Conservation (phyloP, 164 flowering plant species). For the Kingdonia uniflora region DNA sequence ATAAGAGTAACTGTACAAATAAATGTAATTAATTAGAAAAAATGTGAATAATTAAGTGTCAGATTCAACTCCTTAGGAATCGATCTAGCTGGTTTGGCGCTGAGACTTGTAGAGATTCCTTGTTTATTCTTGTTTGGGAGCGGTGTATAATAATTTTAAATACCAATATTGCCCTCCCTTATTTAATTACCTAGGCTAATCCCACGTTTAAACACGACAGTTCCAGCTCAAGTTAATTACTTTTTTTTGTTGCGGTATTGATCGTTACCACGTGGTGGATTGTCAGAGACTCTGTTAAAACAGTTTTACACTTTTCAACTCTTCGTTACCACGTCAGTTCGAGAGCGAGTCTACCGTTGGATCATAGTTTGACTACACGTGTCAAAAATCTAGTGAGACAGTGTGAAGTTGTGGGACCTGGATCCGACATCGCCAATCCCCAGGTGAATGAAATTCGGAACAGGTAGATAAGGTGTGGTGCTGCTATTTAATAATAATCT, state of each 20-base stretch:
- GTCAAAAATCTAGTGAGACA: slow-evolving; percentile 9
- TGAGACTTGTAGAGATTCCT: slow-evolving; percentile 25
- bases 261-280: slow-evolving; percentile 16
- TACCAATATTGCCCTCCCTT: slow-evolving; percentile 4
- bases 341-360: slow-evolving; percentile 9
- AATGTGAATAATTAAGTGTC: slow-evolving; percentile 14
- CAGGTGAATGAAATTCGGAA: not conserved
- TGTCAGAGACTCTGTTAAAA: not conserved
- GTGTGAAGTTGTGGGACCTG: slow-evolving; percentile 5
- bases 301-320: slow-evolving; percentile 5
- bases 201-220: slow-evolving; percentile 70
- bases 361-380: slow-evolving; percentile 14
- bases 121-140: slow-evolving; percentile 25
- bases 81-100: slow-evolving; percentile 73
- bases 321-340: slow-evolving; percentile 6
- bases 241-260: slow-evolving; percentile 7
- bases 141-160: slow-evolving; percentile 15
- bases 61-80: slow-evolving; percentile 46
- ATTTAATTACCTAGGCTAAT: slow-evolving; percentile 10
- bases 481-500: slow-evolving; percentile 13
- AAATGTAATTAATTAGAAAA: not conserved
- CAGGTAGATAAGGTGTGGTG: slow-evolving; percentile 1
- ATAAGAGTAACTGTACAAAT: not conserved
- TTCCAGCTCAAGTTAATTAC: slow-evolving; percentile 34
- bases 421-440: slow-evolving; percentile 13